Evolutionary conservation across 2,329 filamentous ascomycete genomes (phyloP), one percentile per base, ranked within the genome.

Genomic region (Monosporascus sp.): DNA sequence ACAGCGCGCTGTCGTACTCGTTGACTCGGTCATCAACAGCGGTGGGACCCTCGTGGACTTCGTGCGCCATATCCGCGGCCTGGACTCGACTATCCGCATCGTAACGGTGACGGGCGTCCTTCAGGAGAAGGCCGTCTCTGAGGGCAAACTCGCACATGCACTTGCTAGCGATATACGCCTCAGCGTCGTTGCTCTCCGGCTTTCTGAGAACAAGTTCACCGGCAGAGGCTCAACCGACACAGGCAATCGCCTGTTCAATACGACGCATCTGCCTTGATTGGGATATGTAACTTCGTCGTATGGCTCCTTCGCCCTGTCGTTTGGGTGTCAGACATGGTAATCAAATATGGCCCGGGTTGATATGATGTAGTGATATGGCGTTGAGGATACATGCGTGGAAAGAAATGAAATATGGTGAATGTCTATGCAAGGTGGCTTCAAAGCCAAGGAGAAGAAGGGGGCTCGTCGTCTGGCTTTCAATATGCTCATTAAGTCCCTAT

Each of bases 11-110:
- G 61, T 85, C 1, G 58, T 86, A 1, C 63, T 86, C 3, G 80
- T 85, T 2, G 84, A 86, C 61, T 82, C 78, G 0, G 81, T 86
- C 1, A 65, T 86, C 19, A 84, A 86, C 56, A 82, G 62, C 24
- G 81, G 83, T 5, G 73, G 72, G 52, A 74, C 77, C 0, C 61
- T 82, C 5, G 52, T 75, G 0, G 62, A 76, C 2, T 84, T 82
- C 58, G 67, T 81, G 22, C 40, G 71, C 27, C 72, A 70, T 24
- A 64, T 85, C 14, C 74, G 76, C 6, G 56, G 51, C 0, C 48
- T 79, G 0, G 24, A 74, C 51, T 40, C 62, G 0, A 58, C 55
- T 3, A 64, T 80, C 40, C 69, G 67, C n/a, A 76, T 86, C 46
- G 69, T 84, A 1, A 69, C 84, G 0, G 71, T 85, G 31, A 74